These are phyloP conservation scores for Rhodotorula kratochvilovae DNA, from an alignment of 768 basidiomycete species.

Conservation along the genomic window DNA sequence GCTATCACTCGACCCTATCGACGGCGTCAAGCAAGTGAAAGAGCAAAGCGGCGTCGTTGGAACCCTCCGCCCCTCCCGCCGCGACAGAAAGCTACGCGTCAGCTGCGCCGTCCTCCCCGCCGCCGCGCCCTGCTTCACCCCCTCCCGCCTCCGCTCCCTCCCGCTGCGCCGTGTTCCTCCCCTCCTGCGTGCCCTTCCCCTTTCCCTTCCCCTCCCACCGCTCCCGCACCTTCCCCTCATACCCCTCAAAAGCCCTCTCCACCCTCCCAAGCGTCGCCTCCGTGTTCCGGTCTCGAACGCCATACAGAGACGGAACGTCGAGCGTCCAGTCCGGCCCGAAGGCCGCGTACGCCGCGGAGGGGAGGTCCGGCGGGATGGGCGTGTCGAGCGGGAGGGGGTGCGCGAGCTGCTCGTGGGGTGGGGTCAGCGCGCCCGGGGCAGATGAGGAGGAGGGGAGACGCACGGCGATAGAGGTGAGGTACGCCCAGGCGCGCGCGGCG, in stretches of 20 bases:
- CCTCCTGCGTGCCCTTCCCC: too few species aligned
- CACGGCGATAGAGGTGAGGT: constrained; percentile 71
- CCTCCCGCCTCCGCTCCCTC: too few species aligned
- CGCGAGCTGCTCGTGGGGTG: constrained; percentile 55
- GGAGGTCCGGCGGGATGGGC: constrained; percentile 23
- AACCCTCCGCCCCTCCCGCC: too few species aligned
- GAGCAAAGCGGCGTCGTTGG: too few species aligned
- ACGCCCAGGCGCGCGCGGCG: constrained; percentile 79
- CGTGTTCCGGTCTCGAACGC: constrained; percentile 26
- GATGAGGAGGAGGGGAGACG: constrained; percentile 40
- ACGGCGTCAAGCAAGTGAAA: too few species aligned
- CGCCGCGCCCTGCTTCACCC: too few species aligned
- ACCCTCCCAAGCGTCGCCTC: constrained; percentile 20
- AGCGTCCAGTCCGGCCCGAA: not conserved
- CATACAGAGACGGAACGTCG: constrained; percentile 17
- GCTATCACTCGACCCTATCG: too few species aligned
- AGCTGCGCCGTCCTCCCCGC: too few species aligned
- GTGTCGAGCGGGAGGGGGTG: constrained; percentile 11
- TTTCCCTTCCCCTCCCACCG: not conserved
- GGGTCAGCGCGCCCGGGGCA: constrained; percentile 53
- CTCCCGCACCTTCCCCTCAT: not conserved
- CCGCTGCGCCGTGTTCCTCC: too few species aligned
- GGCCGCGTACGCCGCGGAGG: not conserved
- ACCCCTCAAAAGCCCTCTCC: constrained; percentile 24
- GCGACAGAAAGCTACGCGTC: too few species aligned